These are phyloP conservation scores for Oryza officinalis DNA, from an alignment of 176 grass and related monocot species.

Conservation along the genomic window DNA sequence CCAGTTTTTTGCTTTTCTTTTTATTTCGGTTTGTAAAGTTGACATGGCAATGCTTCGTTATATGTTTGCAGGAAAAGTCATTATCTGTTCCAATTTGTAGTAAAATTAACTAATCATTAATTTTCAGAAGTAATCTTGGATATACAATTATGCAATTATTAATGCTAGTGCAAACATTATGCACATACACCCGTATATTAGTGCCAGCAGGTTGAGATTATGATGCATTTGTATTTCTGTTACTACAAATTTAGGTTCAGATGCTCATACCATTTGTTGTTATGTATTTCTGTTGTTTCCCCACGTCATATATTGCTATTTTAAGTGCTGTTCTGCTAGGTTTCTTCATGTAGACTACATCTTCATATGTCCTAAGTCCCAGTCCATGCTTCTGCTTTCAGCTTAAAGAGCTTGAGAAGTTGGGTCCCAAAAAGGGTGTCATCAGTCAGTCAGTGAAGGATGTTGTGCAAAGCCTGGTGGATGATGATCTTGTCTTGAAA, in stretches of 20 bases:
- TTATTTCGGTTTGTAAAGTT: conserved; percentile 18
- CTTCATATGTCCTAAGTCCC: conserved; percentile 3
- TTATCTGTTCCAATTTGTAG: neutral
- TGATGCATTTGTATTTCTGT: neutral
- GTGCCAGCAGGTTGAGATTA: neutral
- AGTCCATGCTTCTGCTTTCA: conserved; percentile 18
- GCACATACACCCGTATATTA: neutral
- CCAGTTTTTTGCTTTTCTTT: neutral
- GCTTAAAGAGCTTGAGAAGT: conserved; percentile 98
- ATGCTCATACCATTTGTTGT: neutral
- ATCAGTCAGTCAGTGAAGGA: conserved; percentile 99
- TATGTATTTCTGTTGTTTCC: neutral
- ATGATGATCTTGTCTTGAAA: conserved; percentile 98
- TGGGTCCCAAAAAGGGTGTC: conserved; percentile 92
- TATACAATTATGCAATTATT: neutral
- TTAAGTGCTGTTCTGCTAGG: neutral
- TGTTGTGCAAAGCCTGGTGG: conserved; percentile 93
- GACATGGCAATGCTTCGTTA: neutral
- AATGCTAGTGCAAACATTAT: neutral
- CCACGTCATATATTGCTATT: neutral
- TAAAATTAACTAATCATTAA: neutral
- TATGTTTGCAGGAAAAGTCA: neutral
- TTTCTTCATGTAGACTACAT: conserved; percentile 20
- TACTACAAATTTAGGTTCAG: neutral
- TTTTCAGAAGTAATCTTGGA: neutral